Evolutionary conservation across 768 basidiomycete species (phyloP), one percentile per base, ranked within the genome.

Genomic region (Mycena rebaudengoi): DNA sequence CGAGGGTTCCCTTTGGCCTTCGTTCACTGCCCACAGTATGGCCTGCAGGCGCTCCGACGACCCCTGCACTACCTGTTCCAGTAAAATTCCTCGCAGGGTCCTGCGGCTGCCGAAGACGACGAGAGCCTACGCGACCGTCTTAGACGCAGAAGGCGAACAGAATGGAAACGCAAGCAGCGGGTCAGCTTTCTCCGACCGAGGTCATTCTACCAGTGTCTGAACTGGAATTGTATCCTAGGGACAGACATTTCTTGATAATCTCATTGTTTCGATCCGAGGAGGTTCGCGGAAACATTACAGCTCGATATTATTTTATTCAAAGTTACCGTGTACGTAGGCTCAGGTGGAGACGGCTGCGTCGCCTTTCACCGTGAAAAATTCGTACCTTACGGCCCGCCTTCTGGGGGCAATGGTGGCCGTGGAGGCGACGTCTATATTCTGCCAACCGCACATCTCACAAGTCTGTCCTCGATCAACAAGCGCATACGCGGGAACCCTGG

Each of bases 341-440:
- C 85, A 70, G 96, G 96, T 20, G 97, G 97, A 0, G 82, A 94
- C 59, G 97, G 97, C 23, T 94, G 95, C 65, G 94, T 91, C 23
- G 96, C 97, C 6, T 98, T 98, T 70, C 91, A 96, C 71, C 88
- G 94, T 60, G 95, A 97, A 78, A 94, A 94, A 72, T 95, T 86
- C 76, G 87, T 87, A 59, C 86, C 91, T 1, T 85, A 88, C 64
- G 94, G 95, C 0, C 95, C 96, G 1, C 95, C 97, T 0, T 96
- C 95, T 11, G 97, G 97, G 0, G 97, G 96, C 1, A 92, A 92
- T 62, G 97, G 97, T 16, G 97, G 96, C 3, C 84, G 85, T 45
- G 97, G 96, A 26, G 95, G 94, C 5, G 89, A 91, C 70, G 88
- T 99, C 30, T 95, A 95, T 73, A 84, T 99, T 68, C 77, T 88